Percentiles rank a stretch among this genome's conserved stretches.
phyloP scores from a whole-genome alignment of 2,329 filamentous ascomycete genomes.

The Fusarium coicis region DNA sequence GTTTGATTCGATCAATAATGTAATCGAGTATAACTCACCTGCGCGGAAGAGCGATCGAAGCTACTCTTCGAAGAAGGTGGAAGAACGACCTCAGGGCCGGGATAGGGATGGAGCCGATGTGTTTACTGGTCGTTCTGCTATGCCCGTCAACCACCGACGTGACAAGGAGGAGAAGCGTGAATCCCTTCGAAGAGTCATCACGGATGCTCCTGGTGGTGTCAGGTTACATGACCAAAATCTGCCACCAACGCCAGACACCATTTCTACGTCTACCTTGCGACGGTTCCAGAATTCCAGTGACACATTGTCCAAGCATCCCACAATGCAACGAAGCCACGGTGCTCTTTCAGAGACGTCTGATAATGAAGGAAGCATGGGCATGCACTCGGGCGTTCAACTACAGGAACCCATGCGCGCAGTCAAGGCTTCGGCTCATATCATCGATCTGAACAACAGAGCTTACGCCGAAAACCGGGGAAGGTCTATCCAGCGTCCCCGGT shows the following conservation, averaged over 20 bases:
- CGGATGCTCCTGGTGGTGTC: conserved; percentile 56
- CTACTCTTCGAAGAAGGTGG: conserved; percentile 43
- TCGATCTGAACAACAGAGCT: conserved; percentile 35
- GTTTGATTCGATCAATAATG: conserved; percentile 59
- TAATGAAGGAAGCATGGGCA: conserved; percentile 29
- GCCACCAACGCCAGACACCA: conserved; percentile 69
- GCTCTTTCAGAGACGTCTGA: conserved; percentile 46
- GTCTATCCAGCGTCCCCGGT: conserved; percentile 55
- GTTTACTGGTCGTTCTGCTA: conserved; percentile 24
- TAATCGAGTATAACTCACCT: conserved; percentile 59
- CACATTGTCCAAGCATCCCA: conserved; percentile 52
- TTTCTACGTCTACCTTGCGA: conserved; percentile 65
- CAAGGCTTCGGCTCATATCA: conserved; percentile 34
- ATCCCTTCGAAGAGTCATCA: conserved; percentile 60
- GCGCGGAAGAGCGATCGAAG: conserved; percentile 60
- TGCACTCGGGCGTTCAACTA: conserved; percentile 29
- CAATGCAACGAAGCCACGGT: conserved; percentile 45
- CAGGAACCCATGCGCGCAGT: conserved; percentile 25
- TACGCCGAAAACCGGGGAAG: conserved; percentile 34
- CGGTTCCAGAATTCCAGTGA: conserved; percentile 64
- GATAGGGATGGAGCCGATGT: conserved; percentile 37
- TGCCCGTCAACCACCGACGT: conserved; percentile 38
- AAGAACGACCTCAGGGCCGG: conserved; percentile 47
- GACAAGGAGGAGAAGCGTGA: conserved; percentile 61
- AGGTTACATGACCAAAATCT: conserved; percentile 57